Evolutionary conservation across 108 stramenopile genomes (phyloP), one percentile per base, ranked within the genome.

Genomic region (Cyclotella sp.): DNA sequence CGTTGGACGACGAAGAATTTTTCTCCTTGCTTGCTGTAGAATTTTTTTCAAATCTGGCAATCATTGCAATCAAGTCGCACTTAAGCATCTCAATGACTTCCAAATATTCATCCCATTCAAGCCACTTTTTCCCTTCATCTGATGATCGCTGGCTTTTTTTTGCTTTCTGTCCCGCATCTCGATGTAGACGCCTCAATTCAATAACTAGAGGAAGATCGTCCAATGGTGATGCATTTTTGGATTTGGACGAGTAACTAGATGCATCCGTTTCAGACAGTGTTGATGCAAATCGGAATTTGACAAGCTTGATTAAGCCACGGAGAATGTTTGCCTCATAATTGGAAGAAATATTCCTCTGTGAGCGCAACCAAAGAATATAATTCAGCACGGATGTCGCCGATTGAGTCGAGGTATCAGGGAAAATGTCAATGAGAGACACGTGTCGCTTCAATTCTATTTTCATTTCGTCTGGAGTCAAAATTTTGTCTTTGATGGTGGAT

Each of bases 281-380:
- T 27, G 68, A 63, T 12, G 87, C 74, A 69, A 93, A 93, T 51
- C 92, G 77, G 70, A 86, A 95, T 61, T 93, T 95, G 40, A 95
- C 74, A 0, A 95, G 65, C 62, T 95, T 95, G 51, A 81, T 91
- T 55, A 95, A 59, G 1, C 94, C 94, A 40, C 94, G 76, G 27
- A 95, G 77, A 44, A 95, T 61, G 62, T 95, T 95, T 58, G 94
- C 94, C 78, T 95, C 94, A 72, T 95, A 95, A 24, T 87, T 88
- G 7, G 82, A 79, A 21, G 91, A 91, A 60, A 95, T 88, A 18
- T 79, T 42, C 41, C 94, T 77, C 14, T 64, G 57, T 2, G 77
- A 63, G 41, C 94, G 88, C 47, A 95, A 60, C 92, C 91, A 95
- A 7, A 95, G 63, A 18, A 95, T 74, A 63, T 93, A 95, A 27